Evolutionary conservation across 164 flowering plant species (phyloP).

Genomic region (Berberis vulgaris): DNA sequence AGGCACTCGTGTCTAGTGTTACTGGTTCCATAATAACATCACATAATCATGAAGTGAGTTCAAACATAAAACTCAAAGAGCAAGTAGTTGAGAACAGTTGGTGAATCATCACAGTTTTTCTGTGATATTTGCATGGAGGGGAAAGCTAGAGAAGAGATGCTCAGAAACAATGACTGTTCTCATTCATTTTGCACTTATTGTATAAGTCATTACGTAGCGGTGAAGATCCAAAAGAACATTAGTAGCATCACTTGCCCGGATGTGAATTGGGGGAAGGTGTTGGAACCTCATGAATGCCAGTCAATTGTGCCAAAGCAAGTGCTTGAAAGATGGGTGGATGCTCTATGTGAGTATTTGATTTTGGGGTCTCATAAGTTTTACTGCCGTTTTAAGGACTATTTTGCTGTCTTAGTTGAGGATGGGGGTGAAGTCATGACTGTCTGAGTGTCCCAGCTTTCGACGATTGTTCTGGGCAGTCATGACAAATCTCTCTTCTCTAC

Average conservation of each 20-base stretch:
- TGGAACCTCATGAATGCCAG: constrained; percentile 14
- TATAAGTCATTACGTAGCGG: constrained; percentile 10
- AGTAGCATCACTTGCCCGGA: constrained; percentile 10
- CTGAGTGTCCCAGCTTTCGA: constrained; percentile 38
- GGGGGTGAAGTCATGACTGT: constrained; percentile 9
- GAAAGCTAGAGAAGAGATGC: constrained; percentile 10
- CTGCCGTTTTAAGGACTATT: constrained; percentile 19
- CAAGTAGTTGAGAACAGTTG: neutral
- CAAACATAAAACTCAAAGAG: neutral
- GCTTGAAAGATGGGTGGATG: constrained; percentile 16
- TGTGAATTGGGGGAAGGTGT: neutral
- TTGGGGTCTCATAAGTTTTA: constrained; percentile 4
- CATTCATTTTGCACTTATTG: constrained; percentile 18
- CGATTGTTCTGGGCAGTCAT: constrained; percentile 34
- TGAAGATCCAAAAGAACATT: constrained; percentile 18
- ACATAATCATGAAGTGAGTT: neutral
- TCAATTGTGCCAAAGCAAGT: constrained; percentile 8
- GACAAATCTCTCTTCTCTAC: too few species aligned
- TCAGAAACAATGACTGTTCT: constrained; percentile 8
- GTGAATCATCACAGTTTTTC: constrained; percentile 3
- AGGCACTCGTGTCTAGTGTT: neutral
- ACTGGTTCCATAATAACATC: neutral
- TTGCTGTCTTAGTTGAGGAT: constrained; percentile 10
- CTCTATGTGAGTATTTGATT: constrained; percentile 12
- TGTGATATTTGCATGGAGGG: constrained; percentile 22